Conservation (phyloP, 805 yeast species). For the Teunomyces panamensis region DNA sequence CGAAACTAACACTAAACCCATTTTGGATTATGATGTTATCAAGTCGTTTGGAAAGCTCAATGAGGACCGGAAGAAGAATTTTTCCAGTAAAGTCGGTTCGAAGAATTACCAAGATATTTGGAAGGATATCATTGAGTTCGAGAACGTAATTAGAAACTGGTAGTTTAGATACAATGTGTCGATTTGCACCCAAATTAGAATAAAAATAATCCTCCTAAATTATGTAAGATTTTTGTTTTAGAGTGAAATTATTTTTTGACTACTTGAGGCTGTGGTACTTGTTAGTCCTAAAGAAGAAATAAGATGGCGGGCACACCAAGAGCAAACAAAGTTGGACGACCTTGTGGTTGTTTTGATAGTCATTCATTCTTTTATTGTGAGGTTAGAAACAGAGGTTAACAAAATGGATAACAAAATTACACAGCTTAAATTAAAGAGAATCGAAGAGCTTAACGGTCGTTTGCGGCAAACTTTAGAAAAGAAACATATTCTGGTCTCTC, state of each 20-base stretch:
- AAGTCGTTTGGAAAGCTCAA: conserved; percentile 52
- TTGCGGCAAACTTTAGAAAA: conserved; percentile 49
- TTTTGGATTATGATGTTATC: conserved; percentile 62
- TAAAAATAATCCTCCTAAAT: neutral
- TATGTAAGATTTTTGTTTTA: neutral
- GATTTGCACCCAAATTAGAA: neutral
- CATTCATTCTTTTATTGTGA: neutral
- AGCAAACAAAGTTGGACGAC: neutral
- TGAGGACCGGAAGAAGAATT: conserved; percentile 52
- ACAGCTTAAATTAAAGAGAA: conserved; percentile 47
- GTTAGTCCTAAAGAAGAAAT: neutral
- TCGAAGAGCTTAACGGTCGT: conserved; percentile 36
- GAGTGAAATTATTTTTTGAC: neutral
- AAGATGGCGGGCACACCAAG: neutral
- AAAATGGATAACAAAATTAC: conserved; percentile 40
- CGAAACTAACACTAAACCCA: conserved; percentile 51
- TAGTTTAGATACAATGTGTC: conserved; percentile 6
- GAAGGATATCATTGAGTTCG: conserved; percentile 62
- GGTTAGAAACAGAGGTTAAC: conserved; percentile 1
- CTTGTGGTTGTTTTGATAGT: neutral
- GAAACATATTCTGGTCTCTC: conserved; percentile 40
- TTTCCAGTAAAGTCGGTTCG: conserved; percentile 55
- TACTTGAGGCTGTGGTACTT: neutral
- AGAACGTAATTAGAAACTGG: conserved; percentile 34
- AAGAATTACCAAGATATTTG: conserved; percentile 60